phyloP scores from a whole-genome alignment of 2,329 filamentous ascomycete species.

The Paecilomyces formosus region DNA sequence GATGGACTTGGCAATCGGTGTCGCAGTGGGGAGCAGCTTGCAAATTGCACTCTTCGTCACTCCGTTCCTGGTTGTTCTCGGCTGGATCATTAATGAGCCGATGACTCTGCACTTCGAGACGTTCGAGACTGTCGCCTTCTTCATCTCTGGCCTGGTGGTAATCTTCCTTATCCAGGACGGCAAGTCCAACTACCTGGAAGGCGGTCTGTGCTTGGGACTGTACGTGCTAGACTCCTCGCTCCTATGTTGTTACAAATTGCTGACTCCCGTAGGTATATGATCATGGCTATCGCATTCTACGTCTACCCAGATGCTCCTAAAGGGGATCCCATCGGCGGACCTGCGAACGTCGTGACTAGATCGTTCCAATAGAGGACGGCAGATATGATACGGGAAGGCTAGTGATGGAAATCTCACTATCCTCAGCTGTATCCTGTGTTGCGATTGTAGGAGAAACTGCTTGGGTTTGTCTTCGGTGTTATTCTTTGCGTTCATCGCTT shows the following conservation, averaged over 20 bases:
- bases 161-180: slow-evolving; percentile 70
- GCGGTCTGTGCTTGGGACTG: slow-evolving; percentile 60
- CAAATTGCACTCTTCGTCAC: slow-evolving; percentile 79
- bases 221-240: slow-evolving; percentile 23
- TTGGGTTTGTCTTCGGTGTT: not conserved
- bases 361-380: not conserved
- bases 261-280: slow-evolving; percentile 27
- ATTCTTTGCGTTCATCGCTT: not conserved
- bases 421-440: not conserved
- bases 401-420: not conserved
- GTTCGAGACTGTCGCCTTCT: slow-evolving; percentile 72
- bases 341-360: slow-evolving; percentile 2
- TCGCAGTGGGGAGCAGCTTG: slow-evolving; percentile 74
- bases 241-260: not conserved
- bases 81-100: slow-evolving; percentile 64
- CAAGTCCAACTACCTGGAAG: slow-evolving; percentile 77
- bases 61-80: slow-evolving; percentile 70
- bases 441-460: not conserved
- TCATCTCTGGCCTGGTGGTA: slow-evolving; percentile 66
- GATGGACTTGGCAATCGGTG: slow-evolving; percentile 62
- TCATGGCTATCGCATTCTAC: slow-evolving; percentile 42
- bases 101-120: slow-evolving; percentile 79
- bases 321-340: slow-evolving; percentile 6
- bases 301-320: slow-evolving; percentile 38
- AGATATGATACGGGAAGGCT: not conserved